Percentiles rank a stretch among this genome's conserved stretches.
These are phyloP conservation scores for Alnus rubra DNA, from an alignment of 306 rosid species.

Conservation along the genomic window DNA sequence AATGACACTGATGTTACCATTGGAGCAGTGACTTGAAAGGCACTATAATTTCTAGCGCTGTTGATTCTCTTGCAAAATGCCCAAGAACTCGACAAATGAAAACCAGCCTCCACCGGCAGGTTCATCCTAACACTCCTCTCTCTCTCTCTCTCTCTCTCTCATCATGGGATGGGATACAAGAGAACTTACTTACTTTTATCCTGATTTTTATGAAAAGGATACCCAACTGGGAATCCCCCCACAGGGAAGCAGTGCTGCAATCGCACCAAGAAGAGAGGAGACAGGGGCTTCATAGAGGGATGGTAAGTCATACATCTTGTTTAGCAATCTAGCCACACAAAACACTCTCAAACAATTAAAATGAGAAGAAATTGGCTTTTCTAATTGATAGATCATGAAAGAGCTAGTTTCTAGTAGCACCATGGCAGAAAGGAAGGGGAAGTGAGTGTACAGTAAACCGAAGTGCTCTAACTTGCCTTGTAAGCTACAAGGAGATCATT, in stretches of 20 bases:
- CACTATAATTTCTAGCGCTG: conserved; percentile 5
- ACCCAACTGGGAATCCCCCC: conserved; percentile 61
- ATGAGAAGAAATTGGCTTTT: not conserved
- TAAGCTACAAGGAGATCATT: not conserved
- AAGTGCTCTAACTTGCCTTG: not conserved
- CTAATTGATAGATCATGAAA: not conserved
- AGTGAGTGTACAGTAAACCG: not conserved
- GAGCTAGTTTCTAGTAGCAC: not conserved
- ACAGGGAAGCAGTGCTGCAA: conserved; percentile 38
- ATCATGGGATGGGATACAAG: too few species aligned
- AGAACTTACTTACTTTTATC: not conserved
- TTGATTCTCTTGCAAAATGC: conserved; percentile 42
- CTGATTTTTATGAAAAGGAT: conserved; percentile 36
- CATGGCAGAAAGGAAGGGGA: too few species aligned
- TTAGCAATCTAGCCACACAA: not conserved
- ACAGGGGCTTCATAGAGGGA: conserved; percentile 81
- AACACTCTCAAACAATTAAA: not conserved
- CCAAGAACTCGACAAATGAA: conserved; percentile 41
- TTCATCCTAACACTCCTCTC: conserved; percentile 2
- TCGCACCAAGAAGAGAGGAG: conserved; percentile 58
- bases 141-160: not conserved
- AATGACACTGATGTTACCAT: conserved; percentile 5
- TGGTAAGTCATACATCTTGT: conserved; percentile 43
- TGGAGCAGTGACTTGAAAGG: conserved; percentile 4
- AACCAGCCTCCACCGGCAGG: conserved; percentile 30